A percentile compares a stretch with the other conserved stretches of the same genome.
Evolutionary conservation across 2,329 filamentous ascomycete genomes (phyloP).

Genomic region (Calonectria honghensis): DNA sequence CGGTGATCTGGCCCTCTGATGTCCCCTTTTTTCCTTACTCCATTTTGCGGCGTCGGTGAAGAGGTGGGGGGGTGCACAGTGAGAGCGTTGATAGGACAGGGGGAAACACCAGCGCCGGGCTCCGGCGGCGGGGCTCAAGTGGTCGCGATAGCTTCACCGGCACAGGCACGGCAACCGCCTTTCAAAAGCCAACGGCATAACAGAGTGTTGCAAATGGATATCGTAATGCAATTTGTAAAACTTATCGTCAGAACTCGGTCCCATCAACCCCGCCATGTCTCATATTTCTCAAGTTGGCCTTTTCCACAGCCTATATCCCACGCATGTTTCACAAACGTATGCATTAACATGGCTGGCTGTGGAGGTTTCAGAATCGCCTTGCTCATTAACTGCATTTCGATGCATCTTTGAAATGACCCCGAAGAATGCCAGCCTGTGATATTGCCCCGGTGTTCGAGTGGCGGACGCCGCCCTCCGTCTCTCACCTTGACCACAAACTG

Average conservation of each 20-base stretch:
- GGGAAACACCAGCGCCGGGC: constrained; percentile 49
- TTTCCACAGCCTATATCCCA: not conserved
- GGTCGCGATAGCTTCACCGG: constrained; percentile 49
- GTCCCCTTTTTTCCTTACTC: not conserved
- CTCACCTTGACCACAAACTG: constrained; percentile 29
- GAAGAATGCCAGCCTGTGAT: constrained; percentile 7
- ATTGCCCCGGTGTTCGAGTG: constrained; percentile 21
- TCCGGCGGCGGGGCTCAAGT: constrained; percentile 29
- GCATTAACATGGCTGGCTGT: not conserved
- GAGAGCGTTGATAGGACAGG: not conserved
- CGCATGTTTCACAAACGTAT: not conserved
- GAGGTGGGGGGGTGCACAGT: not conserved
- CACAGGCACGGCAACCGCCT: not conserved
- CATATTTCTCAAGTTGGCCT: not conserved
- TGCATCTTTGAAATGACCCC: not conserved
- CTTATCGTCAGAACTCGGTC: not conserved
- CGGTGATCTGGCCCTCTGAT: constrained; percentile 34
- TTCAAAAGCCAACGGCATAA: not conserved
- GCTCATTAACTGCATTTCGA: not conserved
- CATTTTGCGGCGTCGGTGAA: not conserved
- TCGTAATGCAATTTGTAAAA: not conserved
- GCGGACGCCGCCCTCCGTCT: constrained; percentile 23
- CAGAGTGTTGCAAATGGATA: not conserved
- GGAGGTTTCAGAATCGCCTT: not conserved
- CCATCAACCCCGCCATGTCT: not conserved